phyloP scores from a whole-genome alignment of 192 early-diverging fungal genomes.

The Coemansia sp. region DNA sequence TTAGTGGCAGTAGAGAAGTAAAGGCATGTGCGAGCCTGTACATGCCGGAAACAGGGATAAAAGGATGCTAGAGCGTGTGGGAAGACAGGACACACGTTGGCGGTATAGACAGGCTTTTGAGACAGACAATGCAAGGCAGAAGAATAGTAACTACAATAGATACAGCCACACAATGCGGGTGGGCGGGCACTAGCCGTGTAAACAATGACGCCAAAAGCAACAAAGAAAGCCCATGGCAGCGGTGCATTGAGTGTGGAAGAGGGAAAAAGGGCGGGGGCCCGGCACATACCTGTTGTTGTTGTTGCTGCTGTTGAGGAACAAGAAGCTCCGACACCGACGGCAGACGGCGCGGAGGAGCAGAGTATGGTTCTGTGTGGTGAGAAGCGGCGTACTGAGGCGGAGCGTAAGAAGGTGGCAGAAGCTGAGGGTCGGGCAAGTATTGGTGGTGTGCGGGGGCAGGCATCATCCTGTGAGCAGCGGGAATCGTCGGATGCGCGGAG shows the following conservation, averaged over 20 bases:
- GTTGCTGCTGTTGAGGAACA: constrained; percentile 18
- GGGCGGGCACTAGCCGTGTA: not conserved
- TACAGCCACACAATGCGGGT: not conserved
- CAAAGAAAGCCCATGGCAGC: constrained; percentile 2
- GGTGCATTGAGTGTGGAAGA: not conserved
- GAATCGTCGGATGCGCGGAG: constrained; percentile 38
- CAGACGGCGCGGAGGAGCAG: constrained; percentile 28
- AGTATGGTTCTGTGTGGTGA: constrained; percentile 13
- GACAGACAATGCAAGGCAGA: constrained; percentile 1
- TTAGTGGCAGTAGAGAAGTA: not conserved
- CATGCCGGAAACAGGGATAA: constrained; percentile 1
- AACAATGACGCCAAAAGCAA: not conserved
- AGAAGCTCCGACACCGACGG: constrained; percentile 50
- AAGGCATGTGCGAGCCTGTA: not conserved
- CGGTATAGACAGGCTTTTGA: not conserved
- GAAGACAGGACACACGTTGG: not conserved
- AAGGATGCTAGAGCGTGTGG: not conserved
- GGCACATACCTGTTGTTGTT: constrained; percentile 38
- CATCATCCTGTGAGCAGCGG: constrained; percentile 30
- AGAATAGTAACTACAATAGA: constrained; percentile 11
- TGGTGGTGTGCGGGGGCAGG: constrained; percentile 31
- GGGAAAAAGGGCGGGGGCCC: not conserved
- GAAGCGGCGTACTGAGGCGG: constrained; percentile 1
- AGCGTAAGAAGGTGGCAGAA: not conserved
- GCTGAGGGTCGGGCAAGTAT: constrained; percentile 23